Evolutionary conservation across 441 rosid genomes (phyloP).

Genomic region (Populus hybrid): DNA sequence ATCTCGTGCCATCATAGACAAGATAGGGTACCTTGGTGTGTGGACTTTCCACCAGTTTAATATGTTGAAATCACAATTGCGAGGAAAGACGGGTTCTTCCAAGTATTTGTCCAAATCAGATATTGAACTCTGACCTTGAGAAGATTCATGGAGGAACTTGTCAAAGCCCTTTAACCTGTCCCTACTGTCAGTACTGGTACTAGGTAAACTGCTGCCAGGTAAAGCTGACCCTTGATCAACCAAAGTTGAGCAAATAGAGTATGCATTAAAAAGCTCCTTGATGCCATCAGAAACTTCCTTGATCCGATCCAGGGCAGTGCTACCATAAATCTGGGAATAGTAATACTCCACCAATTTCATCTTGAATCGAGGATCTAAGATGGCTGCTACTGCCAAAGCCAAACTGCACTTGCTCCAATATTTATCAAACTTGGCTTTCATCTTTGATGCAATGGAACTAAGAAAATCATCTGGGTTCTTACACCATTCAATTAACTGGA

Average conservation of each 20-base stretch:
- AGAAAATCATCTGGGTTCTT: slow-evolving; percentile 68
- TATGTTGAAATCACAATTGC: slow-evolving; percentile 78
- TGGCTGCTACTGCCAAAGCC: slow-evolving; percentile 86
- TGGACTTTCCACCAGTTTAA: slow-evolving; percentile 98
- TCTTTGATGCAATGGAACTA: slow-evolving; percentile 59
- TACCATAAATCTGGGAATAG: slow-evolving; percentile 90
- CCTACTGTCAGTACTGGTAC: slow-evolving; percentile 52
- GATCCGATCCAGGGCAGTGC: slow-evolving; percentile 82
- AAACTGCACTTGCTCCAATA: slow-evolving; percentile 94
- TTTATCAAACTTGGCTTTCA: slow-evolving; percentile 77
- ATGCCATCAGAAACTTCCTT: slow-evolving; percentile 84
- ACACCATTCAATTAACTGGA: slow-evolving; percentile 89
- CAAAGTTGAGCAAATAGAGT: slow-evolving; percentile 71
- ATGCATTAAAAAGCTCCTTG: slow-evolving; percentile 79
- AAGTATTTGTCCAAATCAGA: slow-evolving; percentile 88
- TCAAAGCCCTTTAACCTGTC: slow-evolving; percentile 92
- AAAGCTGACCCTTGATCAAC: slow-evolving; percentile 76
- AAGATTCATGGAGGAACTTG: slow-evolving; percentile 83
- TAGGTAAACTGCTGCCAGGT: slow-evolving; percentile 70
- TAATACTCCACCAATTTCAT: slow-evolving; percentile 96
- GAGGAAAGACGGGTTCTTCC: slow-evolving; percentile 90
- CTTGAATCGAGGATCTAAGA: slow-evolving; percentile 92
- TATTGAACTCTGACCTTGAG: slow-evolving; percentile 54
- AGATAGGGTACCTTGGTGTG: slow-evolving; percentile 86
- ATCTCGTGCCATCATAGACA: slow-evolving; percentile 96